phyloP scores from a whole-genome alignment of 75 land plant genomes.

The Picea sitchensis region DNA sequence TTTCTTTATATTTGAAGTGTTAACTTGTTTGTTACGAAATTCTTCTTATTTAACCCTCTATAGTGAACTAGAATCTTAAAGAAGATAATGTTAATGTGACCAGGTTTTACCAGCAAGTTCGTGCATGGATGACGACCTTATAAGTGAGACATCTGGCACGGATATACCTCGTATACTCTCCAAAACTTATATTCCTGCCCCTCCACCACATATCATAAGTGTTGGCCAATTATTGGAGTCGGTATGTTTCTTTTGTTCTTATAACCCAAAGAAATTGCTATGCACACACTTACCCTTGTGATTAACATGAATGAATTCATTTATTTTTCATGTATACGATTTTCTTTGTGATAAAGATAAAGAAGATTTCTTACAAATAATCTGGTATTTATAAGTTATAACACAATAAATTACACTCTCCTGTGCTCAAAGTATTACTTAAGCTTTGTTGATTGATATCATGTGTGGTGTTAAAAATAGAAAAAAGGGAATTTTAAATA shows the following conservation, averaged over 20 bases:
- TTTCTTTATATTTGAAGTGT: not conserved
- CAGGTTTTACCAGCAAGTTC: conserved; percentile 45
- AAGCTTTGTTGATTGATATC: not conserved
- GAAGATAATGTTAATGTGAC: not conserved
- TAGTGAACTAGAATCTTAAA: not conserved
- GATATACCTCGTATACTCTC: conserved; percentile 54
- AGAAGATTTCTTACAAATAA: not conserved
- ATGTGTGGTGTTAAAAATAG: not conserved
- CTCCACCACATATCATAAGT: conserved; percentile 37
- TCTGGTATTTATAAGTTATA: not conserved
- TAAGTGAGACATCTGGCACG: conserved; percentile 47
- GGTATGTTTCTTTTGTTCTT: conserved; percentile 23
- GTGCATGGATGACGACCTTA: conserved; percentile 51
- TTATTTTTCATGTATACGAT: not conserved
- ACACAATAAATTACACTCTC: not conserved
- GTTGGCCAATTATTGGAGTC: conserved; percentile 72
- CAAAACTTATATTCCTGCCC: conserved; percentile 39
- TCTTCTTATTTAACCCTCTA: not conserved
- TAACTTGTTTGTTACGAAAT: not conserved
- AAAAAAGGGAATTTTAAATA: not conserved
- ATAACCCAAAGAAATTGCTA: not conserved
- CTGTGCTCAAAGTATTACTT: not conserved
- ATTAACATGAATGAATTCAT: not conserved
- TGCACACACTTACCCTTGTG: not conserved
- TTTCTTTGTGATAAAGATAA: not conserved